Evolutionary conservation across 129 eudicot species (phyloP).

Genomic region (Centaurea solstitialis): DNA sequence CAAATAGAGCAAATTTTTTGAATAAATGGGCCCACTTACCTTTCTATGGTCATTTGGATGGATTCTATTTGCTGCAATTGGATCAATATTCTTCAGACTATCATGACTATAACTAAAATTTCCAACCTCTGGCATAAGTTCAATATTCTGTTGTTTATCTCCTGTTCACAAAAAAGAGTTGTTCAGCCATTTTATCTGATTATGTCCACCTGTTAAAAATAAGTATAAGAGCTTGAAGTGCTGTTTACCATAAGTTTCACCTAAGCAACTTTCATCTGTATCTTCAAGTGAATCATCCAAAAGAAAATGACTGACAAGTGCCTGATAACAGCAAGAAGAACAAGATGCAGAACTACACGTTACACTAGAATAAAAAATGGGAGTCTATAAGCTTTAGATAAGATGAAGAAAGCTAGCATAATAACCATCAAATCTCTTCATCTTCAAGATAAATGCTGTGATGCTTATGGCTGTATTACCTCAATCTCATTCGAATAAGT

Average conservation of each 20-base stretch:
- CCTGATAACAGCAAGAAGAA: constrained; percentile 47
- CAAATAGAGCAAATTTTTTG: background rate
- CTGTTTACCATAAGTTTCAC: constrained; percentile 51
- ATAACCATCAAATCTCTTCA: background rate
- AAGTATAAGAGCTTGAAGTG: background rate
- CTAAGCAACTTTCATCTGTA: constrained; percentile 40
- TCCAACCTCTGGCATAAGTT: constrained; percentile 28
- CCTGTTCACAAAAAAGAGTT: constrained; percentile 26
- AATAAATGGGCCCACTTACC: constrained; percentile 38
- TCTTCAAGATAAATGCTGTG: background rate
- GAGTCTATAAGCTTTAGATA: background rate
- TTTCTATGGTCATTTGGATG: constrained; percentile 94
- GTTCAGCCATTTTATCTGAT: background rate
- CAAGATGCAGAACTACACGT: background rate
- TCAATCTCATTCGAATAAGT: background rate
- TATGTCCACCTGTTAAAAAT: background rate
- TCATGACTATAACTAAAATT: constrained; percentile 41
- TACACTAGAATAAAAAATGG: background rate
- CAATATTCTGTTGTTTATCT: constrained; percentile 40
- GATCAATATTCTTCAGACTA: constrained; percentile 69
- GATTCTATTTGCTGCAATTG: constrained; percentile 86
- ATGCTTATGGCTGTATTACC: background rate
- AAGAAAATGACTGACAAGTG: constrained; percentile 93
- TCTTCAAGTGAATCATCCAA: constrained; percentile 66
- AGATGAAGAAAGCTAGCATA: background rate